Evolutionary conservation across 192 early-diverging fungal genomes (phyloP).

Genomic region (Rhizophagus clarus): DNA sequence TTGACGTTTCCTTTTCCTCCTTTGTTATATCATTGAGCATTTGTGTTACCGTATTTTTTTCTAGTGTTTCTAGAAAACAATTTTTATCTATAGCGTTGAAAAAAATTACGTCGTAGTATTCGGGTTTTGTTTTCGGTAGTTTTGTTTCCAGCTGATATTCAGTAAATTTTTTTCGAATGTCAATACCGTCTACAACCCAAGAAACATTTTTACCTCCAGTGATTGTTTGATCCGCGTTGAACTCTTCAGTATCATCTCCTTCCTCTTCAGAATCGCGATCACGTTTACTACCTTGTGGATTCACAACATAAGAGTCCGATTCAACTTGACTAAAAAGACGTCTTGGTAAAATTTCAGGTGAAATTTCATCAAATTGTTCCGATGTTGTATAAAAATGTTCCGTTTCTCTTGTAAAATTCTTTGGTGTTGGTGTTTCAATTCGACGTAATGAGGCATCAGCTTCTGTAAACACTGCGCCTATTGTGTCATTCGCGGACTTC

Average conservation of each 20-base stretch:
- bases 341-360: neutral
- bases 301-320: neutral
- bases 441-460: neutral
- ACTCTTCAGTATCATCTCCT: slow-evolving; percentile 10
- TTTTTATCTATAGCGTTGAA: slow-evolving; percentile 17
- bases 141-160: slow-evolving; percentile 20
- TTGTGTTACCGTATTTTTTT: neutral
- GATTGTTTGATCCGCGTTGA: slow-evolving; percentile 15
- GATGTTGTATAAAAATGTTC: neutral
- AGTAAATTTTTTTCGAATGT: slow-evolving; percentile 12
- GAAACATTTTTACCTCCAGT: neutral
- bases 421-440: neutral
- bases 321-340: slow-evolving; percentile 9
- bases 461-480: neutral
- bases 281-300: neutral
- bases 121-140: neutral
- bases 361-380: neutral
- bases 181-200: slow-evolving; percentile 20
- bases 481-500: neutral
- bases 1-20: neutral
- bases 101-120: slow-evolving; percentile 7
- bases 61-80: slow-evolving; percentile 17
- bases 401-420: neutral
- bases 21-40: slow-evolving; percentile 18
- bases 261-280: slow-evolving; percentile 1